Base-by-base conservation (phyloP, 371 early-diverging fungal species). In the Smittium culicis region DNA sequence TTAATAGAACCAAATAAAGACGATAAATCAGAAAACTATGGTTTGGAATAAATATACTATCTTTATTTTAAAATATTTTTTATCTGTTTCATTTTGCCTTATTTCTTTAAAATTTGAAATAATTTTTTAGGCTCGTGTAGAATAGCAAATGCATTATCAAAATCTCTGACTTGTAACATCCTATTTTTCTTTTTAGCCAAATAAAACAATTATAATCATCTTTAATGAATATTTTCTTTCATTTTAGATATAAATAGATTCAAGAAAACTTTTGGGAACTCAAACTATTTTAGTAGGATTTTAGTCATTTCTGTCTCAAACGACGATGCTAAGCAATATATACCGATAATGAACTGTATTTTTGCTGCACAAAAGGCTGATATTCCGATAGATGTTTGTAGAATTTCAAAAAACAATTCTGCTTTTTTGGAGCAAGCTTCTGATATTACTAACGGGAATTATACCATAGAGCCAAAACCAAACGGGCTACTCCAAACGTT, bases 271-370 rank as follows among this genome's bases (percentile, higher is more conserved):
- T 83, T 87, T 58, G 81, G 82, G 32, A 68, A 82, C 45, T 81
- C 79, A 1, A 84, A 82, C 58, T 72, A 87, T 56, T 85, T 86
- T 70, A 83, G 93, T n/a, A 82, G 95, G 34, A 88, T 95, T 54
- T 77, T 96, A 14, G 81, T 91, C 0, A 65, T 95, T 14, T 91
- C 93, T 0, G 89, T 90, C 17, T 91, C 94, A 0, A 85, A 88
- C 0, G 96, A 95, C 72, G 79, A 86, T 1, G 83, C 96, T 1
- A 79, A 81, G 33, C 92, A 96, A 70, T 95, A 97, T 76, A 92
- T 96, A 54, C 84, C 93, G 5, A 81, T 92, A 63, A 97, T 97
- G 98, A 97, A 97, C 75, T 85, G 86, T 68, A 93, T 96, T 34
- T 97, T 97, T 74, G 88, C 95, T 0, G 96, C 95, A 0, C 95